Evolutionary conservation across 164 flowering plant species (phyloP).

Genomic region (Malania oleifera): DNA sequence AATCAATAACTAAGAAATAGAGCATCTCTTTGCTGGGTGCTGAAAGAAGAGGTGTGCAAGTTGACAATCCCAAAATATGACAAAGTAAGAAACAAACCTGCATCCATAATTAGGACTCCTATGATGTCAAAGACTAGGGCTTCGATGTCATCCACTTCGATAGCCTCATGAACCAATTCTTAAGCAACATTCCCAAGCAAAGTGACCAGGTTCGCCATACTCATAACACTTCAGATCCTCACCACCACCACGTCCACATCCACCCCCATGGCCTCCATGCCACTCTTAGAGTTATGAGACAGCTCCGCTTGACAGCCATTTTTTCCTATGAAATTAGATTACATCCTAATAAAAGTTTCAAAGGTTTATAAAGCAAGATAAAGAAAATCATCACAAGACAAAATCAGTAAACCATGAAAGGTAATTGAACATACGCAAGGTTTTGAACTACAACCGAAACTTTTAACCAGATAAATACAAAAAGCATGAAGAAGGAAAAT

Average conservation of each 20-base stretch:
- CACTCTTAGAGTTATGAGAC: constrained; percentile 77
- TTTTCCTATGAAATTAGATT: constrained; percentile 40
- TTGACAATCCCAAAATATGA: too few relatives aligned
- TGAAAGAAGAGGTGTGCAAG: too few relatives aligned
- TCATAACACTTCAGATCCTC: constrained; percentile 73
- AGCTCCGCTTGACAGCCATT: constrained; percentile 90
- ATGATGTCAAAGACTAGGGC: constrained; percentile 64
- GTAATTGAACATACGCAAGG: not conserved
- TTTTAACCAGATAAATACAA: too few relatives aligned
- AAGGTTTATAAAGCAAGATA: not conserved
- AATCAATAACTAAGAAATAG: too few relatives aligned
- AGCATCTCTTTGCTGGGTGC: too few relatives aligned
- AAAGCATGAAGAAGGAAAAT: too few relatives aligned
- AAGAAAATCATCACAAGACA: not conserved
- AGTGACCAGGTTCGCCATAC: constrained; percentile 84
- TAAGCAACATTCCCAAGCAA: constrained; percentile 73
- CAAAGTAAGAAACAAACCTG: constrained; percentile 51
- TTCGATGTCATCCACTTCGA: constrained; percentile 65
- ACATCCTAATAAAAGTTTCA: not conserved
- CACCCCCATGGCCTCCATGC: constrained; percentile 54
- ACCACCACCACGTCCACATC: constrained; percentile 57
- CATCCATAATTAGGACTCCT: constrained; percentile 76
- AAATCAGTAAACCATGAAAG: not conserved
- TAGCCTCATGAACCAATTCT: constrained; percentile 58
- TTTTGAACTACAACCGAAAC: not conserved